Percentiles rank a stretch among this genome's conserved stretches.
phyloP scores from a whole-genome alignment of 441 rosid genomes.

The Erodium moschatum region DNA sequence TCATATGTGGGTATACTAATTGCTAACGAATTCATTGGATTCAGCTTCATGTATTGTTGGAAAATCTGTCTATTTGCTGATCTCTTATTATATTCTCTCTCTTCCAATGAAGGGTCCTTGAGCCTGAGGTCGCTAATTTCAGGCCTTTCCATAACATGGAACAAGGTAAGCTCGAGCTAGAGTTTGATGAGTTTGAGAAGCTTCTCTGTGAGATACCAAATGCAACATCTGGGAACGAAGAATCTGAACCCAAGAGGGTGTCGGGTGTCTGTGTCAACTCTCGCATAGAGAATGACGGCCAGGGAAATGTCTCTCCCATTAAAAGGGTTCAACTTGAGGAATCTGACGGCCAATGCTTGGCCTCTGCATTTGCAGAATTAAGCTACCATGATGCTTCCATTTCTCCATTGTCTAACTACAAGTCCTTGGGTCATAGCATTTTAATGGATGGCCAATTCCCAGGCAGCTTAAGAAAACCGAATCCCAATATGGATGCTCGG shows the following conservation, averaged over 20 bases:
- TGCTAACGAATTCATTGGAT: not conserved
- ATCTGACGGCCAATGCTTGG: conserved; percentile 43
- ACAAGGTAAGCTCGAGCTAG: conserved; percentile 42
- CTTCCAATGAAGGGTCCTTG: conserved; percentile 24
- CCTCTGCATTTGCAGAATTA: conserved; percentile 45
- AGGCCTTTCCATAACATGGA: too few relatives aligned
- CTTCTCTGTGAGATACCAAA: conserved; percentile 79
- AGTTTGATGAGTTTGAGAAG: conserved; percentile 67
- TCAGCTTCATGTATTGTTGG: not conserved
- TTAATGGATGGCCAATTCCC: conserved; percentile 29
- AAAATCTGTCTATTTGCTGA: not conserved
- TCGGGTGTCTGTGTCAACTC: conserved; percentile 22
- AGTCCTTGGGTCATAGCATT: conserved; percentile 22
- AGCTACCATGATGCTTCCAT: conserved; percentile 26
- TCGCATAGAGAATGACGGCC: conserved; percentile 29
- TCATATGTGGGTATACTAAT: conserved; percentile 11
- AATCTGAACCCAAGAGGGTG: conserved; percentile 26
- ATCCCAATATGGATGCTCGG: conserved; percentile 21
- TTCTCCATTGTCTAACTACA: conserved; percentile 18
- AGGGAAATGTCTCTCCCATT: conserved; percentile 22
- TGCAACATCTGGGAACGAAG: conserved; percentile 55
- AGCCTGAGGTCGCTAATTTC: too few relatives aligned
- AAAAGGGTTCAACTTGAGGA: conserved; percentile 33
- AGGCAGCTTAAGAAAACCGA: conserved; percentile 25
- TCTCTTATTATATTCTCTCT: conserved; percentile 12